Conservation (phyloP, 2,329 filamentous ascomycete species). For the Hymenoscyphus fraxineus region DNA sequence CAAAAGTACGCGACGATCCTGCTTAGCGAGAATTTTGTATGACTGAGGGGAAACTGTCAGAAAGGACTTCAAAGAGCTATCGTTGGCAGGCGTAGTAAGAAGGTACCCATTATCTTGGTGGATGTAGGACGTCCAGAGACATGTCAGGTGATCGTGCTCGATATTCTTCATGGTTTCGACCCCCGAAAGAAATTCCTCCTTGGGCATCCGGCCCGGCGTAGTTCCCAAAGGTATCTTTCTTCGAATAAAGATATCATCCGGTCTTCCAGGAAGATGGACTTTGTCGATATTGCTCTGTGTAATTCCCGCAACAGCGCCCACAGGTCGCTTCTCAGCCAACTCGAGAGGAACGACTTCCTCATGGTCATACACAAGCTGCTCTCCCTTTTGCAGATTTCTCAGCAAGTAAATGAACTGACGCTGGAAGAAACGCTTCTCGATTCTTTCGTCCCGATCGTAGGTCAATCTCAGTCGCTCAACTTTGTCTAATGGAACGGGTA, state of each 20-base stretch:
- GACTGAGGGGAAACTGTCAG: conserved; percentile 59
- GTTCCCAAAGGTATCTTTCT: conserved; percentile 53
- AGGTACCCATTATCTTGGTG: conserved; percentile 61
- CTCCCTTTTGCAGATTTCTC: conserved; percentile 55
- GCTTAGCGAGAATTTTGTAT: conserved; percentile 59
- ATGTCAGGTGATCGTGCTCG: conserved; percentile 66
- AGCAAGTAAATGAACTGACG: conserved; percentile 71
- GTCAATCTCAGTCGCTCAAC: conserved; percentile 61
- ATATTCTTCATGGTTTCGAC: conserved; percentile 55
- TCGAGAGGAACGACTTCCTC: conserved; percentile 69
- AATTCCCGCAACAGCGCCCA: conserved; percentile 40
- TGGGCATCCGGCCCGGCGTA: conserved; percentile 42
- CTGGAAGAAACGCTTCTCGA: conserved; percentile 67
- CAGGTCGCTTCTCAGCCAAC: conserved; percentile 54
- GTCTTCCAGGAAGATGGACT: conserved; percentile 60
- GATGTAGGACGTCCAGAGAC: conserved; percentile 67
- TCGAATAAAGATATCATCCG: conserved; percentile 54
- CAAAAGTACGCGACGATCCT: conserved; percentile 54
- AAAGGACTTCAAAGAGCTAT: conserved; percentile 65
- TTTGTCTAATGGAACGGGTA: conserved; percentile 64
- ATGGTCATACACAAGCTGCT: conserved; percentile 61
- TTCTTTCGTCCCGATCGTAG: conserved; percentile 53
- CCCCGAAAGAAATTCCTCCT: conserved; percentile 57
- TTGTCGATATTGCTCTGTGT: conserved; percentile 47
- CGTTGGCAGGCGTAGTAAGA: conserved; percentile 62